Base-by-base conservation (phyloP, 2,329 filamentous ascomycete genomes). In the Hymenoscyphus linearis region DNA sequence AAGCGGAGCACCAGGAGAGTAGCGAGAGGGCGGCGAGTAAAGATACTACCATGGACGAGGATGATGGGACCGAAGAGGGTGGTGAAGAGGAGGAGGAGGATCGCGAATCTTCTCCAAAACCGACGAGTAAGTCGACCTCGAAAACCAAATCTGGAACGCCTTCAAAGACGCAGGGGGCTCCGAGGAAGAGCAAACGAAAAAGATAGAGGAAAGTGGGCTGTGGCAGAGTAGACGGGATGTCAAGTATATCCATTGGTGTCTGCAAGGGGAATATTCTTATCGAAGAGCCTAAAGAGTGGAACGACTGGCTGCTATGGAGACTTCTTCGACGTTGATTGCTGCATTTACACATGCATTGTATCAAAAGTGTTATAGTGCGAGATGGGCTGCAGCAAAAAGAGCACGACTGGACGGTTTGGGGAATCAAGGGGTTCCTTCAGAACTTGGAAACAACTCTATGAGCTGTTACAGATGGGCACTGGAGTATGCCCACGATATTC, bases 21-120 rank as follows among this genome's bases (percentile, higher is more conserved):
- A 69, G 70, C 34, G 73, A 74, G 36, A 68, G 73, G 55, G 67
- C 71, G 34, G 68, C 67, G 34, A 73, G 72, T 58, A 72, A 71
- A 34, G 56, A 72, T 60, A 74, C 71, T 6, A 68, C 70, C 40
- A 66, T 69, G 18, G 69, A 70, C 57, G 69, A 70, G 25, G 74
- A 73, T 13, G 74, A 74, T 22, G 71, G 66, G 9, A 67, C 65
- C 9, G 73, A 73, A 25, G 72, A 72, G 18, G 71, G 66, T 1
- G 72, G 67, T 6, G 73, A 74, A 2, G 73, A 74, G 18, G 77
- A 68, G 58, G 62, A 70, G 37, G 66, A 69, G 37, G 66, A 67
- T 34, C 40, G 40, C 40, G 40, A 47, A 25, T 66, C 63, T 14
- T 69, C 66, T 35, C 64, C 71, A 5, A 72, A 69, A 59, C 40